phyloP scores from a whole-genome alignment of 768 basidiomycete species.

The Pleurotus tuoliensis region DNA sequence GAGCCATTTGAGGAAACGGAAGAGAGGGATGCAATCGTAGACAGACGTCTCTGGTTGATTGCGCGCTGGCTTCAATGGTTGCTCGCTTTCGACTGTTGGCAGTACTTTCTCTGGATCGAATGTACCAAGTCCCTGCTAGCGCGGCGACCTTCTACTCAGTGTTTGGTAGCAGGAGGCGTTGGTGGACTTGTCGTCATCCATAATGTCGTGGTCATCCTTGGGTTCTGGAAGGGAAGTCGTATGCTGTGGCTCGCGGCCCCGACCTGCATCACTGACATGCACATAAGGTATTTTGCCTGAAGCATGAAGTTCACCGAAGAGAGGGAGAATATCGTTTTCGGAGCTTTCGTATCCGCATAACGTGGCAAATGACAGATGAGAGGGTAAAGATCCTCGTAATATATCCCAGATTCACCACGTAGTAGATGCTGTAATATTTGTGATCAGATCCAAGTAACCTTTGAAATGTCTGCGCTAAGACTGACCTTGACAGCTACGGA shows the following conservation, averaged over 20 bases:
- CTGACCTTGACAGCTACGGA: slow-evolving; percentile 62
- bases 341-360: slow-evolving; percentile 33
- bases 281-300: slow-evolving; percentile 5
- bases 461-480: not conserved
- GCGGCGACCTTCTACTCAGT: not conserved
- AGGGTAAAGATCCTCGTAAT: slow-evolving; percentile 71
- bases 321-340: slow-evolving; percentile 46
- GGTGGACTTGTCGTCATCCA: not conserved
- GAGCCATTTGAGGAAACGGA: slow-evolving; percentile 48
- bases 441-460: not conserved
- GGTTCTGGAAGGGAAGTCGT: not conserved
- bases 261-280: not conserved
- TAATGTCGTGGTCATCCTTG: not conserved
- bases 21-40: slow-evolving; percentile 51
- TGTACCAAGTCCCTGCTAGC: slow-evolving; percentile 21
- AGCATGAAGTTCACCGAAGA: slow-evolving; percentile 40
- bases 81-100: slow-evolving; percentile 31
- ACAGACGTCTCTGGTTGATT: slow-evolving; percentile 49
- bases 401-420: slow-evolving; percentile 65
- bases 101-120: slow-evolving; percentile 44
- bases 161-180: slow-evolving; percentile 2
- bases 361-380: slow-evolving; percentile 66
- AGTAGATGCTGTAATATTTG: slow-evolving; percentile 49
- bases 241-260: not conserved
- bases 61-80: slow-evolving; percentile 48